Percentiles rank a stretch among this genome's conserved stretches.
These are phyloP conservation scores for Calonectria pseudoturangicola DNA, from an alignment of 2,329 filamentous ascomycete genomes.

Conservation along the genomic window DNA sequence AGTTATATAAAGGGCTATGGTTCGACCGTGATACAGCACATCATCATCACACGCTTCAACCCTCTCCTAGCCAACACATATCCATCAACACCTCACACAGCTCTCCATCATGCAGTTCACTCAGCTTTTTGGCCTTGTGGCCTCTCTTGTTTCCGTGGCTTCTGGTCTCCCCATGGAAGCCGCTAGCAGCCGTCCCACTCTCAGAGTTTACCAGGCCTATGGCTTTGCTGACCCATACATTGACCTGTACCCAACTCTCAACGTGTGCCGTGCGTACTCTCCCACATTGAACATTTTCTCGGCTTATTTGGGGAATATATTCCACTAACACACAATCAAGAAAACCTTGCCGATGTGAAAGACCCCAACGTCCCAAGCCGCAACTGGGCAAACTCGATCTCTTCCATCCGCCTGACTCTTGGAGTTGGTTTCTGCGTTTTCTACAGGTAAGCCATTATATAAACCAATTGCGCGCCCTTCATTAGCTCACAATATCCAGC, in stretches of 20 bases:
- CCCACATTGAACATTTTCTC: not conserved
- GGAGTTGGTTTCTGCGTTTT: slow-evolving; percentile 18
- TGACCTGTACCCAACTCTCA: slow-evolving; percentile 1
- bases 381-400: not conserved
- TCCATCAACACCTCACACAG: not conserved
- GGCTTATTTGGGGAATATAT: too few relatives aligned
- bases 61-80: not conserved
- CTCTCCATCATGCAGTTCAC: slow-evolving; percentile 3
- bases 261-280: not conserved
- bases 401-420: not conserved
- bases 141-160: not conserved
- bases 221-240: not conserved
- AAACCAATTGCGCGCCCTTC: not conserved
- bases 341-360: not conserved
- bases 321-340: not conserved
- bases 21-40: not conserved
- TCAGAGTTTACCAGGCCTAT: not conserved
- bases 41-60: not conserved
- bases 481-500: not conserved
- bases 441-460: not conserved
- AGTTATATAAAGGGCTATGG: not conserved
- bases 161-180: slow-evolving; percentile 10
- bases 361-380: not conserved
- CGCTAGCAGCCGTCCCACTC: not conserved
- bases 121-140: slow-evolving; percentile 5